Base-by-base conservation (phyloP, 345 rosid genomes). In the Clausena lansium region DNA sequence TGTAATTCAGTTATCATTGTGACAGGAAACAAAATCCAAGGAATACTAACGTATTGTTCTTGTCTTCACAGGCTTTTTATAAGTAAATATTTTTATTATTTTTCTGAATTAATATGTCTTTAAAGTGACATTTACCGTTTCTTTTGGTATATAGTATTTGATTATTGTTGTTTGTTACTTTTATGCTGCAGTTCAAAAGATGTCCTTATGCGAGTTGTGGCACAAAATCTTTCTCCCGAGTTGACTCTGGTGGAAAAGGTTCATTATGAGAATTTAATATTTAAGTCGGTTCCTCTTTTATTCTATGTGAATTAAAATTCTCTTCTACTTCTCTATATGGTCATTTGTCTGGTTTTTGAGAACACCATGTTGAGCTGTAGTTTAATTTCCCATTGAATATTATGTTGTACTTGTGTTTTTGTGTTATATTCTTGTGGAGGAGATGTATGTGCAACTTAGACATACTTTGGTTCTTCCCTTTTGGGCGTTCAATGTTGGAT, bases 171-270 rank as follows among this genome's bases (percentile, higher is more conserved):
- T 70, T 60, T 75, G 55, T 54, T 76, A 63, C 65, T 78, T 28
- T 36, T 80, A 30, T 39, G 28, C 45, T 85, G 85, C 88, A 92
- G 97, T 75, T 97, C 99, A 5, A 97, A 94, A 84, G 99, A 97
- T 87, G 89, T 97, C 75, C 97, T 97, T 3, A 90, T 94, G 96
- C 93, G 98, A 60, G 99, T 94, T 55, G 99, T 97, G 73, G 98
- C 99, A 2, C 98, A 91, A 68, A 97, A 93, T 80, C 87, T 94
- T 66, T 91, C 99, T 77, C 98, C 99, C 9, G 98, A 90, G 59
- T 71, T 86, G 72, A 97, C 99, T 79, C 84, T 82, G 47, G 96
- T 94, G 25, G 99, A 97, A 87, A 97, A 94, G 93, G 97, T 92
- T 63, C 33, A 76, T 75, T 59, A 9, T 24, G 8, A 75, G 71